Evolutionary conservation across 768 basidiomycete genomes (phyloP), one percentile per base, ranked within the genome.

Genomic region (Leccinellum luteum): DNA sequence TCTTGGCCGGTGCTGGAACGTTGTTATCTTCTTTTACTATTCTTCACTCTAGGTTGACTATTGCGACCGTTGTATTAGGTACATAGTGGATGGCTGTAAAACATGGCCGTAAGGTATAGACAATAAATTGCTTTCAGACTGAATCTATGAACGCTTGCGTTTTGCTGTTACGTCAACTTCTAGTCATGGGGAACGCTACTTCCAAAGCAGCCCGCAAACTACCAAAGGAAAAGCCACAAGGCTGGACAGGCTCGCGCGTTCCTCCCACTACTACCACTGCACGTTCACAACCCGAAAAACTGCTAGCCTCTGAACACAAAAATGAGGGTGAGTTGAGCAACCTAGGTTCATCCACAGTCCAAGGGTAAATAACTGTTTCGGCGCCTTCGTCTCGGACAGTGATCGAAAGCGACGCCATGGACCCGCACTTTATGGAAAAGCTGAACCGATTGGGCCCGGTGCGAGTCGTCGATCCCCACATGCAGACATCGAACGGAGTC

Each of bases 351-450:
- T 9, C 17, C n/a, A 38, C 4, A 19, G 10, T 12, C 19, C 41
- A 19, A 19, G 3, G n/a, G 17, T 38, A 14, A 6, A 38, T 17
- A 13, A 27, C 27, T n/a, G n/a, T n/a, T n/a, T n/a, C n/a, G n/a
- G n/a, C 21, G 21, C 25, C 54, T 2, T 13, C n/a, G 13, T 27
- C 41, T 49, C 14, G 57, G 48, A 54, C 61, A 90, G 89, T 75
- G 8, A 84, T 90, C 63, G 77, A 83, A 54, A 73, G 66, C 53
- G 89, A 93, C 62, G 79, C 83, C n/a, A 77, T 75, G 54, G 90
- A 94, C 64, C 87, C 88, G 2, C 81, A 90, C 27, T 81, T 92
- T 51, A 69, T 89, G 63, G 76, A 81, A 34, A 90, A 88, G 62
- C 72, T 94, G 51, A 81, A 62, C 61, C 75, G 71, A 35, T 74